Evolutionary conservation across 805 yeast species (phyloP).

Genomic region (Pichia membranifaciens): DNA sequence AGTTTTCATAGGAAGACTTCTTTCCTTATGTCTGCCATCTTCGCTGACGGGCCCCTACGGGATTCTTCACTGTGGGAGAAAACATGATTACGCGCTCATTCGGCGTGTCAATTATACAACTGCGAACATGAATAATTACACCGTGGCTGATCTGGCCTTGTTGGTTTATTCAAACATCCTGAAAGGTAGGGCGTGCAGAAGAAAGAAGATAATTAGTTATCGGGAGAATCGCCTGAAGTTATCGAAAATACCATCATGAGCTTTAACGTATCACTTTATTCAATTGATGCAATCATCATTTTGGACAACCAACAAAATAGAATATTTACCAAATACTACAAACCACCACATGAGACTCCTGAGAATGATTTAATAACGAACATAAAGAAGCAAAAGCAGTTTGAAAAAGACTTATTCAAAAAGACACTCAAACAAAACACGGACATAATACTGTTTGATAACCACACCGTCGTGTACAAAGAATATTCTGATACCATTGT

Average conservation of each 20-base stretch:
- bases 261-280: conserved; percentile 52
- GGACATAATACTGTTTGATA: conserved; percentile 76
- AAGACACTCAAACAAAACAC: conserved; percentile 79
- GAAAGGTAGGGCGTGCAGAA: too few relatives aligned
- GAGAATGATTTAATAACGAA: conserved; percentile 28
- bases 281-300: conserved; percentile 74
- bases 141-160: too few relatives aligned
- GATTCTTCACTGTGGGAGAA: too few relatives aligned
- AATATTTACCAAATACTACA: conserved; percentile 79
- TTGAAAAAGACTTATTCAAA: conserved; percentile 64
- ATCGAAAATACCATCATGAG: not conserved
- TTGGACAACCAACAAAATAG: conserved; percentile 79
- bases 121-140: too few relatives aligned
- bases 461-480: conserved; percentile 78
- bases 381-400: conserved; percentile 60
- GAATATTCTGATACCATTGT: conserved; percentile 72
- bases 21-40: too few relatives aligned
- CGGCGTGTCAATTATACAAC: too few relatives aligned
- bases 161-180: too few relatives aligned
- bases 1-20: too few relatives aligned
- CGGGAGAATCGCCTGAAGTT: too few relatives aligned
- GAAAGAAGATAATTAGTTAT: too few relatives aligned
- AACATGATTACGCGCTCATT: too few relatives aligned
- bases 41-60: too few relatives aligned
- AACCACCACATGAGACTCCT: conserved; percentile 47